phyloP scores from a whole-genome alignment of 495 filamentous ascomycete genomes.

The Astrothelium macrocarpum region DNA sequence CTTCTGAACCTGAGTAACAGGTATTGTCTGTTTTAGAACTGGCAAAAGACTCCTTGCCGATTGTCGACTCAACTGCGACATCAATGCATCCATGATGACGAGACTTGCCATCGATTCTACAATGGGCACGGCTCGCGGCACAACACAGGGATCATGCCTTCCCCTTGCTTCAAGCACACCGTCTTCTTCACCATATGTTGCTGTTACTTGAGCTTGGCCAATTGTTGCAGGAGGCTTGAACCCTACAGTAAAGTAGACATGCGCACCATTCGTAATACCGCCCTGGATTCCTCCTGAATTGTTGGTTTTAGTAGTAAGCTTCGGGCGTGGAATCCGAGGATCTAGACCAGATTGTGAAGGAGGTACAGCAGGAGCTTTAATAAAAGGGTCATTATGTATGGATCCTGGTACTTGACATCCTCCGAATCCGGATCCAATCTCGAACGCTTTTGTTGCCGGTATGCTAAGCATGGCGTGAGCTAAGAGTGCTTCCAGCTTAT shows the following conservation, averaged over 20 bases:
- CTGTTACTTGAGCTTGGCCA: constrained; percentile 79
- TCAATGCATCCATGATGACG: constrained; percentile 82
- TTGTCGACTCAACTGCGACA: constrained; percentile 72
- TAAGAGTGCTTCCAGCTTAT: constrained; percentile 89
- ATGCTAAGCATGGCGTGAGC: constrained; percentile 96
- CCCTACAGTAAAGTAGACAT: constrained; percentile 87
- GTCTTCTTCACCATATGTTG: constrained; percentile 60
- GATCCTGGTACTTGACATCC: constrained; percentile 84
- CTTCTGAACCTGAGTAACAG: constrained; percentile 2
- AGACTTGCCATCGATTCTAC: constrained; percentile 93
- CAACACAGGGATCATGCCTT: constrained; percentile 90
- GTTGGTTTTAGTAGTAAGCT: constrained; percentile 84
- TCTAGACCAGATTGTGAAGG: constrained; percentile 8
- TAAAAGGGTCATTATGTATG: constrained; percentile 87
- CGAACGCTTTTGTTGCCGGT: constrained; percentile 94
- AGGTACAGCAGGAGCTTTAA: constrained; percentile 40
- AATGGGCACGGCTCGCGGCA: constrained; percentile 88
- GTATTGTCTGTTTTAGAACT: constrained; percentile 32
- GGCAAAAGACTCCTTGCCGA: constrained; percentile 45
- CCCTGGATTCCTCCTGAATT: constrained; percentile 96
- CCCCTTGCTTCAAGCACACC: constrained; percentile 88
- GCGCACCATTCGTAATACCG: constrained; percentile 89
- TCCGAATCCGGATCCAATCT: constrained; percentile 88
- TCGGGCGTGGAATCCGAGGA: constrained; percentile 24
- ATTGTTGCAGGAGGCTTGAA: constrained; percentile 98